Base-by-base conservation (phyloP, 1,139 yeast species). In the Yamadazyma aaseri region DNA sequence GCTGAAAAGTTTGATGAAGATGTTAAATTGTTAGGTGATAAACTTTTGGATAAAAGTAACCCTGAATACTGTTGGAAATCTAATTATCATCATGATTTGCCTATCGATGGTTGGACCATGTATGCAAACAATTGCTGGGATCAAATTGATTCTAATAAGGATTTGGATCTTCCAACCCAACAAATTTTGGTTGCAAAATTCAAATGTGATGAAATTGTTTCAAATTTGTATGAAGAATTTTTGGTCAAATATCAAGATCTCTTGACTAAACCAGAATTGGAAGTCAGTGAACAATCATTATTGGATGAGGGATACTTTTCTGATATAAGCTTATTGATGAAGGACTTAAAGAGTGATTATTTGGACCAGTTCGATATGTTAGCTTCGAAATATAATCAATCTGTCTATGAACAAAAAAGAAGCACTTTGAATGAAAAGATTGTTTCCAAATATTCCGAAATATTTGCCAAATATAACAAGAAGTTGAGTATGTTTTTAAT, bases 51-150 rank as follows among this genome's bases (percentile, higher is more conserved):
- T 41, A 42, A 51, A 3, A 40, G 55, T 10, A 44, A 55, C 5
- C 42, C 51, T 3, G 65, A 60, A n/a, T 71, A 68, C 38, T 63
- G 81, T 20, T 86, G 87, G 65, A 76, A 77, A 44, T 73, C 76
- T 2, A 71, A 77, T 35, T 90, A 89, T 55, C 96, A 87, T 52
- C 90, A 94, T 46, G 71, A 76, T 34, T 79, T 92, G 32, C 98
- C 98, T 5, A 72, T 92, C 33, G 98, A 92, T 58, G 98, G 97
- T 10, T 92, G 98, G 97, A 77, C 94, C 4, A 64, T 89, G 61
- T 92, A 92, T 52, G 90, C 97, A 1, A 83, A 81, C 36, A 86
- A 81, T 52, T 82, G 96, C 45, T 92, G 98, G 98, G 82, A 85
- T 33, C 96, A 89, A 57, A 92, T 92, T 50, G 95, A 89, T 58